Evolutionary conservation across 108 stramenopile genomes (phyloP), one percentile per base, ranked within the genome.

Genomic region (Stephanodiscus minutulus): DNA sequence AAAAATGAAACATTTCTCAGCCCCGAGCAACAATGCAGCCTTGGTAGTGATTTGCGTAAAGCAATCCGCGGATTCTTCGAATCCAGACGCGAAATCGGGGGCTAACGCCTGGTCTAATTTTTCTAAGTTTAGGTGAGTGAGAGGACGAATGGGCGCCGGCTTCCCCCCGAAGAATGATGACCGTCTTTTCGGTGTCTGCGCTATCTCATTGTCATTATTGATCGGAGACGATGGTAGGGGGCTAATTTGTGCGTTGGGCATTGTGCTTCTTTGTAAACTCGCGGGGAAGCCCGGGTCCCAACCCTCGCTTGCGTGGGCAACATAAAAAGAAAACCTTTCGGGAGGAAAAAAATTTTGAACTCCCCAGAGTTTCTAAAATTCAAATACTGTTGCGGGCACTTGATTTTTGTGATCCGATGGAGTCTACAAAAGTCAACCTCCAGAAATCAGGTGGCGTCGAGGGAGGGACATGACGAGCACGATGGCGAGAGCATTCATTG

Each of bases 381-480:
- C 55, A 29, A 31, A 35, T 12, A n/a, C 17, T 5, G 33, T 58
- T 36, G 57, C 7, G 24, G 15, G 3, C 27, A 28, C 57, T 36
- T 56, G 27, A 56, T 28, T 56, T 56, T 28, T 56, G 22, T 3
- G 27, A 31, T 56, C 8, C 54, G 12, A 65, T 49, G 21, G 73
- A 68, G 47, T 81, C 79, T 49, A 60, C 73, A 52, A 83, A 83
- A n/a, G 65, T 64, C 73, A 79, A 68, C n/a, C 75, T 66, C 82
- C 82, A 83, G 54, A 70, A 83, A 36, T 59, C 82, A 36, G 76
- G 59, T 0, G 82, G 82, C 25, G 82, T 83, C 18, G 49, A 61
- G 9, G 62, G 73, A 39, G 73, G 73, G 5, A 24, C 33, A 61
- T 70, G 60, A 25, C 61, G 59, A n/a, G 77, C 43, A 41, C 81